Evolutionary conservation across 148 eudicot genomes (phyloP).

Genomic region (Rhododendron williamsianum): DNA sequence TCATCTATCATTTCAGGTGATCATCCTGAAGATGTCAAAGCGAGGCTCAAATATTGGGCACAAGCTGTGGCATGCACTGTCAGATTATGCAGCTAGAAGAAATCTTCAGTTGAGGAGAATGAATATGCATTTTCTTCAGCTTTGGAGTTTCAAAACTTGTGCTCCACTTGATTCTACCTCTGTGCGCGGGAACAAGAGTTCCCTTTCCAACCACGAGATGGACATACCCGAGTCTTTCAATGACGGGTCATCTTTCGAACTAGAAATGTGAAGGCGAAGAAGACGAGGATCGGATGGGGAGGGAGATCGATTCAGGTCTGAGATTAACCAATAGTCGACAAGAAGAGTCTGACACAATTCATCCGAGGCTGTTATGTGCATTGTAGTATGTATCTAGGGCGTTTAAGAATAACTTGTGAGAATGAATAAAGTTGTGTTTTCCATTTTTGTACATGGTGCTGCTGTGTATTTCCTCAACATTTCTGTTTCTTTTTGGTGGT

Average conservation of each 20-base stretch:
- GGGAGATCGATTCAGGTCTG: constrained; percentile 30
- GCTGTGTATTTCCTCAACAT: background rate
- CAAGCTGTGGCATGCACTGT: constrained; percentile 75
- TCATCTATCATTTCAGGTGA: constrained; percentile 34
- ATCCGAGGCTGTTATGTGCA: background rate
- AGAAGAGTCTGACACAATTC: constrained; percentile 23
- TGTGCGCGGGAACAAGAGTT: background rate
- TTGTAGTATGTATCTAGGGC: background rate
- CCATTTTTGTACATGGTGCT: background rate
- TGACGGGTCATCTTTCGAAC: constrained; percentile 6
- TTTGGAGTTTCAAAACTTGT: background rate
- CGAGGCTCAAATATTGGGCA: constrained; percentile 67
- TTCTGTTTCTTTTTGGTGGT: background rate
- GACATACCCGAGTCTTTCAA: constrained; percentile 8
- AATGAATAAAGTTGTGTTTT: background rate
- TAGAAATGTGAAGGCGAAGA: background rate
- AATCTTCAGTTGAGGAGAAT: background rate
- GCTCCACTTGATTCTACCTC: background rate
- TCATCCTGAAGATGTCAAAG: constrained; percentile 71
- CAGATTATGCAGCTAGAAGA: constrained; percentile 41
- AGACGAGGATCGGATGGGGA: constrained; percentile 2
- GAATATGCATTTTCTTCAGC: constrained; percentile 5
- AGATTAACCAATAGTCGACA: constrained; percentile 27
- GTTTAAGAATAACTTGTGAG: background rate
- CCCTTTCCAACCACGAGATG: constrained; percentile 15